Evolutionary conservation across 257 asterid genomes (phyloP), one percentile per base, ranked within the genome.

Genomic region (Nicotiana tomentosiformis): DNA sequence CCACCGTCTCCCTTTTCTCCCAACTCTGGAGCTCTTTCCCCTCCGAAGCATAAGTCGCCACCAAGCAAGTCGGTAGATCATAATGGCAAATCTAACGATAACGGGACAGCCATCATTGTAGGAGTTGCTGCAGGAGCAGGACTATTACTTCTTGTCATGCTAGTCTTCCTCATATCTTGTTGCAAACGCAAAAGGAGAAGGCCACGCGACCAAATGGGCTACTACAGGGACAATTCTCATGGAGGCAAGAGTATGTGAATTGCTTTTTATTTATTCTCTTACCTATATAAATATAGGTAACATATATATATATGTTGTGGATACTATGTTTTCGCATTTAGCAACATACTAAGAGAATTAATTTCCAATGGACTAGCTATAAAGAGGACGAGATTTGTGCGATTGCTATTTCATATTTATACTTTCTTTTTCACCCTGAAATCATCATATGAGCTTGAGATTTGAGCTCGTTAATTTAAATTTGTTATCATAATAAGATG

Each of bases 111-210:
- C 62, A 51, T 93, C 14, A 87, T 91, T 33, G 92, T 89, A 1
- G 99, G 98, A 82, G 92, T 83, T n/a, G 93, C 93, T 0, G 94
- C 88, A 0, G 97, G 92, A 1, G 96, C 88, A 2, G 93, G 87
- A 74, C 72, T 95, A 14, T 77, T 95, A 81, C 83, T 93, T 18
- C 65, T 90, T 16, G 32, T 92, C 15, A 53, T 92, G 89, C 60
- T 93, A 12, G 88, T 85, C 30, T 84, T 88, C 58, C 33, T 90
- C 74, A 23, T 91, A 30, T 84, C 85, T 62, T 89, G 93, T 26
- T 49, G 84, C 33, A 89, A 62, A 66, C 91, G 88, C 76, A 93
- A 88, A 86, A 93, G 87, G 85, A 85, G 97, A 80, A 91, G 82
- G 88, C 80, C 85, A 7, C 93, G 83, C 18, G 84, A 88, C n/a